Evolutionary conservation across 331 rosid species (phyloP), one percentile per base, ranked within the genome.

Genomic region (Cydonia oblonga): DNA sequence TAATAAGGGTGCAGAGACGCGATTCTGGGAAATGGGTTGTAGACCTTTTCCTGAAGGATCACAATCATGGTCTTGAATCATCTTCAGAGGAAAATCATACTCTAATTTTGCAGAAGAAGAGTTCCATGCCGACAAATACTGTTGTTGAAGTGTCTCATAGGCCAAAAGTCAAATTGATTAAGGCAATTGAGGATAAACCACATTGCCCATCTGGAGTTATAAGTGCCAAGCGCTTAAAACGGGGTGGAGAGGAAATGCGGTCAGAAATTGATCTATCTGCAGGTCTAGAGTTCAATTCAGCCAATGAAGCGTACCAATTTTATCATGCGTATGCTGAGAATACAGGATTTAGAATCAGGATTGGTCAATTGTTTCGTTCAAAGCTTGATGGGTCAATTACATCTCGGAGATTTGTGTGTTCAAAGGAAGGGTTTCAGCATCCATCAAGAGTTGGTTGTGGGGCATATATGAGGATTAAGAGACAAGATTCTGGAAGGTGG

Each of bases 381-480:
- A 93, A 89, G 85, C 83, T 83, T 80, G 96, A 88, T 66, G 97
- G 97, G 12, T 75, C 79, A 61, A 83, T 93, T 63, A 86, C 96
- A 57, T 93, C 98, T n/a, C 85, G 98, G 49, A 77, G 98, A 49
- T 93, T 91, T 81, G 98, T 93, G 81, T 93, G 98, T 82, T 86
- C 97, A 35, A 91, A 86, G 84, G 98, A 93, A 78, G 98, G 98
- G 52, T 93, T 89, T 85, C 98, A 91, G 77, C 97, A 91, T 78
- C 98, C 97, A 68, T 91, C 97, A 60, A 85, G 98, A 86, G 82
- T 90, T 65, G 98, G 98, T 60, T 93, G 98, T 84, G 93, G 87
- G 72, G 92, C 96, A 60, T 93, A 85, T 81, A 78, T 93, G 86
- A 91, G 98, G 86, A 87, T 93, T 70, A 91, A 93, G 87, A 86